phyloP scores from a whole-genome alignment of 1,284 basidiomycete genomes.

The Leccinum angustisporum region DNA sequence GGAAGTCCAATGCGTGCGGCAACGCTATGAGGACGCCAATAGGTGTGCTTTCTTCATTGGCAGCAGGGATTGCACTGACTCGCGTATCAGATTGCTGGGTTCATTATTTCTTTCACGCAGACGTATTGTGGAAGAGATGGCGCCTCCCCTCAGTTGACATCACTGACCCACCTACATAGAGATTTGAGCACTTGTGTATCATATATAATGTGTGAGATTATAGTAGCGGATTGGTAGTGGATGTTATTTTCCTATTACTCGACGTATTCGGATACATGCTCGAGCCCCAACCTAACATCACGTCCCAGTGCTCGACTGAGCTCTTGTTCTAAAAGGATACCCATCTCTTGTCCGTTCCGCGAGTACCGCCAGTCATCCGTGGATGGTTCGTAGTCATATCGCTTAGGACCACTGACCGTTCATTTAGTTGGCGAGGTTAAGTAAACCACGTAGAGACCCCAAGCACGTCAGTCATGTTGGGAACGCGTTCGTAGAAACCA shows the following conservation, averaged over 20 bases:
- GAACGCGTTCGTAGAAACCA: neutral
- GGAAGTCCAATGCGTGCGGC: conserved; percentile 48
- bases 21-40: conserved; percentile 64
- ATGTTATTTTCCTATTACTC: conserved; percentile 11
- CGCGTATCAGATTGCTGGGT: conserved; percentile 45
- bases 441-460: neutral
- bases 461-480: neutral
- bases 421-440: conserved; percentile 1
- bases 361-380: conserved; percentile 76
- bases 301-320: conserved; percentile 43
- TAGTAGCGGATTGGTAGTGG: neutral
- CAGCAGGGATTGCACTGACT: conserved; percentile 7
- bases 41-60: conserved; percentile 40
- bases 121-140: conserved; percentile 40
- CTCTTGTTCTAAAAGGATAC: conserved; percentile 68
- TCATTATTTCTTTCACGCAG: conserved; percentile 62
- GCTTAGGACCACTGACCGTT: conserved; percentile 76
- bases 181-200: conserved; percentile 6
- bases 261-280: conserved; percentile 25
- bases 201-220: neutral
- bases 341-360: conserved; percentile 65
- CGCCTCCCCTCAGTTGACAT: conserved; percentile 6
- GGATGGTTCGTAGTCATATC: conserved; percentile 73
- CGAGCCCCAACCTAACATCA: conserved; percentile 36
- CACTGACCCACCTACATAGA: neutral